phyloP scores from a whole-genome alignment of 495 filamentous ascomycete species.

The Xylaria grammica region DNA sequence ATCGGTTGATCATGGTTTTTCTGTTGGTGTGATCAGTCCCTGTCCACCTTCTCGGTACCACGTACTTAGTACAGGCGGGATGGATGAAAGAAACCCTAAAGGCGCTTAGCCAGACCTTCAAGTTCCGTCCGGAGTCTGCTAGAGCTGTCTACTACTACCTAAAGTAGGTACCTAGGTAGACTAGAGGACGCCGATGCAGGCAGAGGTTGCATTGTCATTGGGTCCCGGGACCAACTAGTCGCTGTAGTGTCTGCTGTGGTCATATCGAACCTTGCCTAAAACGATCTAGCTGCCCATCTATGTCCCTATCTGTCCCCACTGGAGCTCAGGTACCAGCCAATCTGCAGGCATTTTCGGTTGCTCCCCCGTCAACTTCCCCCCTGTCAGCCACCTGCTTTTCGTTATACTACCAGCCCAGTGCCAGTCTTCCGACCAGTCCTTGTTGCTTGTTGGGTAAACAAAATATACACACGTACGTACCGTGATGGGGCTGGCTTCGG shows the following conservation, averaged over 20 bases:
- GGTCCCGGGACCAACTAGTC: conserved; percentile 17
- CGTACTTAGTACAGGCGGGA: conserved; percentile 1
- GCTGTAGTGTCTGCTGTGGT: conserved; percentile 9
- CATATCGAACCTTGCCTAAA: conserved; percentile 26
- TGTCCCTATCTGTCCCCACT: conserved; percentile 24
- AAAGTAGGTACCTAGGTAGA: conserved; percentile 1
- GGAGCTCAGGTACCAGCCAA: conserved; percentile 30
- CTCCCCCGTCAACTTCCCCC: conserved; percentile 35
- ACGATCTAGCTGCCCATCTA: neutral
- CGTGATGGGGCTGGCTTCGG: conserved; percentile 18
- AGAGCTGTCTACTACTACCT: too few relatives aligned
- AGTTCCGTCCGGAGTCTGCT: neutral
- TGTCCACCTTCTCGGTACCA: too few relatives aligned
- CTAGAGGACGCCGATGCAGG: neutral
- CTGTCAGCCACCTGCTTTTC: neutral
- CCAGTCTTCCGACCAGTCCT: neutral
- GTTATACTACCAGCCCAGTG: neutral
- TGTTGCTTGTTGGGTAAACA: conserved; percentile 27
- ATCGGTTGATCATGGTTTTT: too few relatives aligned
- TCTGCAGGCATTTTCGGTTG: conserved; percentile 27
- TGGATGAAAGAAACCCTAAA: conserved; percentile 1
- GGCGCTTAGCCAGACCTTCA: neutral
- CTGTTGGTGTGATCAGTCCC: conserved; percentile 5
- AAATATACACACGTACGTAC: conserved; percentile 25
- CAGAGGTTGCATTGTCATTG: conserved; percentile 5